Evolutionary conservation across 2,329 filamentous ascomycete genomes (phyloP).

Genomic region (Fusarium marasasianum): DNA sequence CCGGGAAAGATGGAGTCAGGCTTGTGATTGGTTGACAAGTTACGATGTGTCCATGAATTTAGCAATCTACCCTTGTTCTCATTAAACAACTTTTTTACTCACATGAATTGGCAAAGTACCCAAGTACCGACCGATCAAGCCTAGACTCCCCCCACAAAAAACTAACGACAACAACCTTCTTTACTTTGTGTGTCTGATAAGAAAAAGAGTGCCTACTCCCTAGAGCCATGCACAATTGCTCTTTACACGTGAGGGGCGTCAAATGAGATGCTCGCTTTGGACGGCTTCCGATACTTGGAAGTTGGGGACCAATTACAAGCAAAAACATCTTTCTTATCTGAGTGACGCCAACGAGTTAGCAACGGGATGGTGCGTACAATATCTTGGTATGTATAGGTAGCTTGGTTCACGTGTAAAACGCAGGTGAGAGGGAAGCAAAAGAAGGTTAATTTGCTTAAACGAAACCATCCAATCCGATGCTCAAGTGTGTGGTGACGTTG

Average conservation of each 20-base stretch:
- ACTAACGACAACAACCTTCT: constrained; percentile 4
- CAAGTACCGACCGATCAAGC: constrained; percentile 25
- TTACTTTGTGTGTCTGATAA: constrained; percentile 19
- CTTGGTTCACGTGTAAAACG: constrained; percentile 9
- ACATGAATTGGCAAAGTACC: constrained; percentile 20
- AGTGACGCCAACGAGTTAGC: constrained; percentile 27
- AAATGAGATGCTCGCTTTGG: not conserved
- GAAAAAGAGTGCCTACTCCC: not conserved
- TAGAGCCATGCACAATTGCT: not conserved
- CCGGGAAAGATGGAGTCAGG: not conserved
- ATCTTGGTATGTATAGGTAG: not conserved
- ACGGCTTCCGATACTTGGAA: not conserved
- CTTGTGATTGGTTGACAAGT: constrained; percentile 6
- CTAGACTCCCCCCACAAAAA: constrained; percentile 24
- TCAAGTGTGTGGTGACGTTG: not conserved
- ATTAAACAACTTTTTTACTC: constrained; percentile 40
- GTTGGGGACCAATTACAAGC: constrained; percentile 4
- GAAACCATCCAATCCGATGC: not conserved
- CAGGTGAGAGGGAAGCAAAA: not conserved
- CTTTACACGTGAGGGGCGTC: constrained; percentile 16
- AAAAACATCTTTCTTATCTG: constrained; percentile 7
- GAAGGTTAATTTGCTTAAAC: constrained; percentile 7
- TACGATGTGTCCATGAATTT: constrained; percentile 30
- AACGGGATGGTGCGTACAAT: constrained; percentile 17
- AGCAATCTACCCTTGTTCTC: constrained; percentile 29